Conservation (phyloP, 2,329 filamentous ascomycete species). For the Ophiosphaerella korrae region DNA sequence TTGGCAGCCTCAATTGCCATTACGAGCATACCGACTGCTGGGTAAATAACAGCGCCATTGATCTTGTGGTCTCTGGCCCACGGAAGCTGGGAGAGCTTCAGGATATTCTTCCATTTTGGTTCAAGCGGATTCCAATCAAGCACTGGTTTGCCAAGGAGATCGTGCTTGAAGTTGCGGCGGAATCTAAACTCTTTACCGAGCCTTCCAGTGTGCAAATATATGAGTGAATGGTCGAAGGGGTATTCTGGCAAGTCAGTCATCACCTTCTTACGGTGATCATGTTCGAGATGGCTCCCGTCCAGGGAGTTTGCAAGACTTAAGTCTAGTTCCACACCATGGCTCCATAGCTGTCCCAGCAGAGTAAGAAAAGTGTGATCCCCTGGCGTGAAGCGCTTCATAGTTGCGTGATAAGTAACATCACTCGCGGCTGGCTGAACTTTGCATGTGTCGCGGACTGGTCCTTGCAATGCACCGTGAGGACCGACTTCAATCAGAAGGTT, state of each 20-base stretch:
- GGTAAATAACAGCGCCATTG: conserved; percentile 1
- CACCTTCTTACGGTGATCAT: too few species aligned
- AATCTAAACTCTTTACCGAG: conserved; percentile 7
- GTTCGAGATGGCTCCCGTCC: too few species aligned
- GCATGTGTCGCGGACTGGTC: conserved; percentile 14
- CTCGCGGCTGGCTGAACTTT: neutral
- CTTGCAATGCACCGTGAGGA: conserved; percentile 38
- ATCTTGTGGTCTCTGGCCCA: conserved; percentile 26
- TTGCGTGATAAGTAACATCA: neutral
- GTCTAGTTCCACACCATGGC: conserved; percentile 2
- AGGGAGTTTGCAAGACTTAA: too few species aligned
- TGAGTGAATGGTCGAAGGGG: conserved; percentile 32
- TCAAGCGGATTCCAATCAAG: conserved; percentile 30
- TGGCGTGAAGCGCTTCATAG: neutral
- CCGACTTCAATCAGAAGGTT: conserved; percentile 30
- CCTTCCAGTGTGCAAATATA: conserved; percentile 25
- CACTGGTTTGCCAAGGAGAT: conserved; percentile 14
- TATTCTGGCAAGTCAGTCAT: conserved; percentile 11
- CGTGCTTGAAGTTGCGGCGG: conserved; percentile 8
- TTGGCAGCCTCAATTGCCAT: too few species aligned
- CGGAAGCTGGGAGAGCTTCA: conserved; percentile 31
- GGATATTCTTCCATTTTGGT: conserved; percentile 51
- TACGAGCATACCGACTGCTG: too few species aligned
- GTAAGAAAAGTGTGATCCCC: neutral
- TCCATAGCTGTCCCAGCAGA: neutral